Evolutionary conservation across 768 basidiomycete genomes (phyloP), one percentile per base, ranked within the genome.

Genomic region (Amanita pseudoporphyria): DNA sequence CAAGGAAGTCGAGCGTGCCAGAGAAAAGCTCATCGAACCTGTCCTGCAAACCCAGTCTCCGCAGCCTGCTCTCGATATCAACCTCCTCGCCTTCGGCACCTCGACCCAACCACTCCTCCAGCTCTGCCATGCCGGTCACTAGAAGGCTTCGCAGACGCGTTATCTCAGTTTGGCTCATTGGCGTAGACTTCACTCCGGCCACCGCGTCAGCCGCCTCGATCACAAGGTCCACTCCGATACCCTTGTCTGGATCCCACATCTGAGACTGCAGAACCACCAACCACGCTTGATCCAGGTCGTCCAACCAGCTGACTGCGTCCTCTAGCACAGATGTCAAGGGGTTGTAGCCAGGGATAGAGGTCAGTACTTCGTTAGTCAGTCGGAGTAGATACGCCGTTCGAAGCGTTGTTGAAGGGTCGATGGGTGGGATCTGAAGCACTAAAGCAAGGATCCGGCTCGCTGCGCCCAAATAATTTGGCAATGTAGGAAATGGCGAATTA

Each of bases 261-360:
- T 85, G 81, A 5, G 67, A 66, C 33, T 73, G 73, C 24, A 90
- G 69, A 1, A 84, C 82, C 14, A 77, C 72, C 12, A 79, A 55
- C 87, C 87, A 90, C 0, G 79, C 84, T 45, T 78, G 72, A 62
- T 90, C 87, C 32, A 90, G 72, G 57, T 86, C 81, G 58, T 80
- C 77, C 21, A 89, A 65, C 68, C 79, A 84, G 52, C 82, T 78
- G 21, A 84, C 67, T 5, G 86, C 69, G 32, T 73, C 67, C 28
- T 66, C 71, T 1, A 90, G 63, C 12, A 68, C 64, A 6, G 67
- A 62, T 18, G 64, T 53, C 13, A 70, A 62, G 0, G 77, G 71
- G 2, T 66, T 62, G 58, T 90, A 90, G 5, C 84, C 83, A 4
- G 75, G 66, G 7, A 87, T 73, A 9, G 77, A 71, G 51, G 62